These are phyloP conservation scores for Ajuga reptans DNA, from an alignment of 305 asterid genomes.

Conservation along the genomic window DNA sequence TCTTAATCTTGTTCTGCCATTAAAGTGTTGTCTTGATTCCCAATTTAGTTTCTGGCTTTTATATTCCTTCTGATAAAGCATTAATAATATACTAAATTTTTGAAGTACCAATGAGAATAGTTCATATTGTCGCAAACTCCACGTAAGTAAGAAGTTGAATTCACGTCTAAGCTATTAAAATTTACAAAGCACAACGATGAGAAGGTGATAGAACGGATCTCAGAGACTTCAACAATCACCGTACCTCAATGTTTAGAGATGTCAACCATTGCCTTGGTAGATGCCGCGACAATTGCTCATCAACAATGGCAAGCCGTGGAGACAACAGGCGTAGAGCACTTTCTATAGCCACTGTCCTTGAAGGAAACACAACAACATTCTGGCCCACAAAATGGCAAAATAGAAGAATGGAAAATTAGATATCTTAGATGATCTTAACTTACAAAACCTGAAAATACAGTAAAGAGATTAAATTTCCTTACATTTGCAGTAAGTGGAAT, in stretches of 20 bases:
- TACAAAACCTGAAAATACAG: constrained; percentile 2
- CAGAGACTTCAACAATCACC: constrained; percentile 12
- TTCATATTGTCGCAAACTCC: not conserved
- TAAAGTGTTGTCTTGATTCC: too few relatives aligned
- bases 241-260: constrained; percentile 69
- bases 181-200: not conserved
- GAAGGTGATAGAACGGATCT: not conserved
- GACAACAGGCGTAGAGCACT: constrained; percentile 75
- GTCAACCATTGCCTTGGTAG: constrained; percentile 88
- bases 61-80: not conserved
- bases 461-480: constrained; percentile 31
- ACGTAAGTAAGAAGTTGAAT: not conserved
- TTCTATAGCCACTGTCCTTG: constrained; percentile 85
- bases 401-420: constrained; percentile 24
- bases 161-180: not conserved
- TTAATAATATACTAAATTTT: not conserved
- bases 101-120: not conserved
- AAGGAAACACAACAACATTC: constrained; percentile 83
- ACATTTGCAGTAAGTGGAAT: constrained; percentile 87
- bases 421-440: constrained; percentile 2
- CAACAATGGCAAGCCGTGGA: constrained; percentile 87
- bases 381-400: constrained; percentile 23
- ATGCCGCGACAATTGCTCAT: constrained; percentile 65
- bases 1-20: too few relatives aligned
- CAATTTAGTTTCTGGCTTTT: too few relatives aligned